A percentile compares a stretch with the other conserved stretches of the same genome.
Conservation (phyloP, 1,284 basidiomycete genomes). For the Melampsora larici-populina region DNA sequence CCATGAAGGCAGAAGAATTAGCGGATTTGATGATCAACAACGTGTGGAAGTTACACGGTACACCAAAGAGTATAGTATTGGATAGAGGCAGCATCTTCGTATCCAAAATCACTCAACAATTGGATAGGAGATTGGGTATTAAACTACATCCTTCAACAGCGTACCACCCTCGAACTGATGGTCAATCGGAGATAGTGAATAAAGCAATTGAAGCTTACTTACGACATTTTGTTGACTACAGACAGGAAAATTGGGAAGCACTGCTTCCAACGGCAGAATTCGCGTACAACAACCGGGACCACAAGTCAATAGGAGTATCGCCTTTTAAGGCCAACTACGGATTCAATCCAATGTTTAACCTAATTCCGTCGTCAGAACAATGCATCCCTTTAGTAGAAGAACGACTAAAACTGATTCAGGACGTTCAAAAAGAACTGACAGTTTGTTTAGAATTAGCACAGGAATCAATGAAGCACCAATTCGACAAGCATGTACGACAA, state of each 20-base stretch:
- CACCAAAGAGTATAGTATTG: neutral
- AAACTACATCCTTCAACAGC: neutral
- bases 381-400: neutral
- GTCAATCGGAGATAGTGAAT: no score
- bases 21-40: no score
- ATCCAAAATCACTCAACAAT: neutral
- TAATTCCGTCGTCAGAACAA: neutral
- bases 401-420: neutral
- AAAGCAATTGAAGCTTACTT: no score
- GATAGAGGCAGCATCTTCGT: neutral
- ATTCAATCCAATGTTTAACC: neutral
- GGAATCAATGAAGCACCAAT: no score
- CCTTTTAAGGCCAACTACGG: conserved; percentile 5
- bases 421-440: no score
- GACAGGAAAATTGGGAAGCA: no score
- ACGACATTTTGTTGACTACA: no score
- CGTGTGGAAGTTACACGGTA: no score
- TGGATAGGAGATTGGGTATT: neutral
- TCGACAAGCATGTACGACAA: no score
- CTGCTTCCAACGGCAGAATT: neutral
- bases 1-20: no score
- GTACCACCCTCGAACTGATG: no score
- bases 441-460: no score
- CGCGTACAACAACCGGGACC: neutral
- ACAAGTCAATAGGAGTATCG: neutral